A percentile compares a stretch with the other conserved stretches of the same genome.
phyloP scores from a whole-genome alignment of 106 monocot genomes.

The Phalaenopsis equestris region DNA sequence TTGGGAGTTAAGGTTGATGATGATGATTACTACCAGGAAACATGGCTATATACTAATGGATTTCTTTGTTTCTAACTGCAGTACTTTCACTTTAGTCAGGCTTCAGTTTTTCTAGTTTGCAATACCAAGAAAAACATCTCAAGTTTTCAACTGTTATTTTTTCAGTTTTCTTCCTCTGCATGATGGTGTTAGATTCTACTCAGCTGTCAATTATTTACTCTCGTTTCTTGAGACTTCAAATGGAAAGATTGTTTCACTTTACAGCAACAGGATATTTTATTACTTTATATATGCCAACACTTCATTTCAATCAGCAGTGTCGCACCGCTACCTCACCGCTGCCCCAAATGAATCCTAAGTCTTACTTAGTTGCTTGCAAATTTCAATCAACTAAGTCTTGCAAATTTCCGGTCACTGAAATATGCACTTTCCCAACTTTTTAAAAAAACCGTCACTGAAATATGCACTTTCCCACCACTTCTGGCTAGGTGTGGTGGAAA shows the following conservation, averaged over 20 bases:
- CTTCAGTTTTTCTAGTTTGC: background rate
- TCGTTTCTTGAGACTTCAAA: background rate
- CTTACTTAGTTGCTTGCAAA: too few species aligned
- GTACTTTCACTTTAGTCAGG: background rate
- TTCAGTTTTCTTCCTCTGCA: background rate
- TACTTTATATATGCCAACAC: background rate
- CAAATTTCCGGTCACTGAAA: too few species aligned
- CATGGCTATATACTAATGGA: background rate
- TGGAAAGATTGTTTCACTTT: background rate
- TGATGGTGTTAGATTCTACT: background rate
- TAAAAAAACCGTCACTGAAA: too few species aligned
- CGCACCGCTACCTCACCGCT: too few species aligned
- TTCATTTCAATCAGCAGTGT: too few species aligned
- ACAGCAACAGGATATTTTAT: background rate
- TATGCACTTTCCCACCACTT: too few species aligned
- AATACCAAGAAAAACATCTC: background rate
- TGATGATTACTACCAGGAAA: background rate
- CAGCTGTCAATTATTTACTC: background rate
- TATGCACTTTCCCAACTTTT: too few species aligned
- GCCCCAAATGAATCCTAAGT: too few species aligned
- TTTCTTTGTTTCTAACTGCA: background rate
- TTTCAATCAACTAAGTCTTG: too few species aligned
- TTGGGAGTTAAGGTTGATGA: background rate
- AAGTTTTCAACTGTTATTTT: background rate
- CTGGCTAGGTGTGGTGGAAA: too few species aligned